Base-by-base conservation (phyloP, 78 protist species). In the Protostelium mycophagum region DNA sequence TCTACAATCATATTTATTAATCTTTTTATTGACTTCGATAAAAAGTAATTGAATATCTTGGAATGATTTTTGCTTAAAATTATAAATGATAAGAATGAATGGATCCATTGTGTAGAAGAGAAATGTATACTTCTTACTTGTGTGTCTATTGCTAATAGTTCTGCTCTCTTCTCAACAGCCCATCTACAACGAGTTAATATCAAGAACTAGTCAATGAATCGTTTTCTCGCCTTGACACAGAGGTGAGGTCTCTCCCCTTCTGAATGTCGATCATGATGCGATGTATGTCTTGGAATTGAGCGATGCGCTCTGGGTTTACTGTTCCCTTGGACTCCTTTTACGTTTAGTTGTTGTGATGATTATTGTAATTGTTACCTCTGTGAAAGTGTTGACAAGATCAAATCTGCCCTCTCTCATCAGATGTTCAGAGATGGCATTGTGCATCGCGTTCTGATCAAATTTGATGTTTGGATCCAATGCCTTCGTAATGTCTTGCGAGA, bases 331-430 rank as follows among this genome's bases (percentile, higher is more conserved):
- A 51, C 16, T 51, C 73, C 73, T 51, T 25, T 51, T 51, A 25
- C 16, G 31, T 16, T 25, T 25, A 51, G 38, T 39, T 10, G 86
- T 29, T 1, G 28, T 36, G 23, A 29, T 16, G 34, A 16, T 5
- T 1, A 36, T 38, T 5, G 84, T 35, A 28, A 51, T 87, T 34
- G 38, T 88, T 23, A 89, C 94, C 10, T 86, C 35, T 29, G 88
- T 83, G 83, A 91, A 88, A 9, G 85, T 1, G 85, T 91, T 91
- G 38, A 63, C 96, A 38, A 92, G 36, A 36, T 84, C 93, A 73
- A 95, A 95, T 34, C 38, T 35, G 34, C 96, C 96, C 36, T 88
- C 90, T 83, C 96, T 85, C 84, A 91, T 86, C 83, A 95, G 84
- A 90, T 95, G 96, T 86, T 95, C 35, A 25, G 94, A 85, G 31